A percentile compares a stretch with the other conserved stretches of the same genome.
phyloP scores from a whole-genome alignment of 2,329 filamentous ascomycete genomes.

The Conoideocrella luteorostrata region DNA sequence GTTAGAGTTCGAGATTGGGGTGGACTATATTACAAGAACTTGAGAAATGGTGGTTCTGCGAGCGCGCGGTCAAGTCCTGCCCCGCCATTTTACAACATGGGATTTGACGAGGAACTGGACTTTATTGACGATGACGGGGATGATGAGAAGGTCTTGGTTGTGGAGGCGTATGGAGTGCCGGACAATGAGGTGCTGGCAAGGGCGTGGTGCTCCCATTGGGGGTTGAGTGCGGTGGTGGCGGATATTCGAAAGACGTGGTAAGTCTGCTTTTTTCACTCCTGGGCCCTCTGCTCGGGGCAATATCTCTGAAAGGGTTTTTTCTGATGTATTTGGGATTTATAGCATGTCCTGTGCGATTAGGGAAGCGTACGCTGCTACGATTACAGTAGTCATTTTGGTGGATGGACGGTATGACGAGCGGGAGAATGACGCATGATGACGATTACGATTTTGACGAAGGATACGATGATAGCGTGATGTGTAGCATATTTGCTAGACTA shows the following conservation, averaged over 20 bases:
- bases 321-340: slow-evolving; percentile 13
- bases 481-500: not conserved
- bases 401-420: slow-evolving; percentile 43
- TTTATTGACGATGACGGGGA: slow-evolving; percentile 34
- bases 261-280: slow-evolving; percentile 21
- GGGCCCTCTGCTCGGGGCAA: not conserved
- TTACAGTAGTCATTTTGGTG: slow-evolving; percentile 66
- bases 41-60: slow-evolving; percentile 13
- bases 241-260: slow-evolving; percentile 63
- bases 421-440: slow-evolving; percentile 28
- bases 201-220: slow-evolving; percentile 73
- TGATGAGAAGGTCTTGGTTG: slow-evolving; percentile 60
- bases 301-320: not conserved
- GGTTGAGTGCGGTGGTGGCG: slow-evolving; percentile 63
- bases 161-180: slow-evolving; percentile 65
- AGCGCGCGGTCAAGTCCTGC: slow-evolving; percentile 30
- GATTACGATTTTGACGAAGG: slow-evolving; percentile 4
- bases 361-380: slow-evolving; percentile 66
- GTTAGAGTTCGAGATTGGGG: slow-evolving; percentile 63
- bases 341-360: slow-evolving; percentile 68
- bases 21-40: slow-evolving; percentile 29
- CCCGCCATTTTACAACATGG: slow-evolving; percentile 16
- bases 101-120: slow-evolving; percentile 12
- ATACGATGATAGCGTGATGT: slow-evolving; percentile 8
- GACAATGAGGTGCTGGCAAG: slow-evolving; percentile 73